Evolutionary conservation across 2,329 filamentous ascomycete species (phyloP).

Genomic region (Epichloe uncinata): DNA sequence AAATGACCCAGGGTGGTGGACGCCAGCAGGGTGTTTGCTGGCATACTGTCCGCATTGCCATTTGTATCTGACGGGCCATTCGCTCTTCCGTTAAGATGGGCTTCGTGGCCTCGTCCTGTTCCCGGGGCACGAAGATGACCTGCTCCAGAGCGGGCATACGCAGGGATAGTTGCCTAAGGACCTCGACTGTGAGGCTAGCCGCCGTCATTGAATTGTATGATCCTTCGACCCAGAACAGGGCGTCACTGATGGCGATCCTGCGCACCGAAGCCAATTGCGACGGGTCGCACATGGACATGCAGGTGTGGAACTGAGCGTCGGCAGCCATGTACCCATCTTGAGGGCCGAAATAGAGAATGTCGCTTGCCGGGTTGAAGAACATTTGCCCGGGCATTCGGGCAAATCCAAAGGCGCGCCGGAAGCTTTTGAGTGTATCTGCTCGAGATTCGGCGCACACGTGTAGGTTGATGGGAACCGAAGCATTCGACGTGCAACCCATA

Average conservation of each 20-base stretch:
- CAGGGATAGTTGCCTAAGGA: constrained; percentile 24
- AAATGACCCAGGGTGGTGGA: constrained; percentile 25
- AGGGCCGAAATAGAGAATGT: constrained; percentile 36
- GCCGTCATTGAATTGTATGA: constrained; percentile 26
- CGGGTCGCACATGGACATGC: constrained; percentile 28
- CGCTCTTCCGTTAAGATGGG: constrained; percentile 19
- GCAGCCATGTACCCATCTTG: constrained; percentile 31
- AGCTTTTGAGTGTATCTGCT: constrained; percentile 27
- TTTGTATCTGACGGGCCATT: constrained; percentile 24
- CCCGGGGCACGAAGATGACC: constrained; percentile 30
- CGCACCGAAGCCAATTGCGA: constrained; percentile 27
- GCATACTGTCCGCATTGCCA: constrained; percentile 21
- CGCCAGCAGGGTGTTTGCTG: constrained; percentile 18
- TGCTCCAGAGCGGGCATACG: constrained; percentile 27
- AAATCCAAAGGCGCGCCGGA: constrained; percentile 28
- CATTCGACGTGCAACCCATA: constrained; percentile 27
- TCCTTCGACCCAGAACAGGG: constrained; percentile 25
- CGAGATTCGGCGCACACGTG: constrained; percentile 34
- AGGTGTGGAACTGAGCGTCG: constrained; percentile 30
- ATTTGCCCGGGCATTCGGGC: constrained; percentile 27
- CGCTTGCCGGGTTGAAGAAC: constrained; percentile 26
- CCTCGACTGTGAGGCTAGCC: constrained; percentile 25
- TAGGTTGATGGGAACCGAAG: constrained; percentile 29
- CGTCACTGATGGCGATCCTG: constrained; percentile 32
- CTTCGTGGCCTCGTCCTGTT: constrained; percentile 19